A percentile compares a stretch with the other conserved stretches of the same genome.
Evolutionary conservation across 352 stramenopile genomes (phyloP).

Genomic region (Phytophthora pistaciae): DNA sequence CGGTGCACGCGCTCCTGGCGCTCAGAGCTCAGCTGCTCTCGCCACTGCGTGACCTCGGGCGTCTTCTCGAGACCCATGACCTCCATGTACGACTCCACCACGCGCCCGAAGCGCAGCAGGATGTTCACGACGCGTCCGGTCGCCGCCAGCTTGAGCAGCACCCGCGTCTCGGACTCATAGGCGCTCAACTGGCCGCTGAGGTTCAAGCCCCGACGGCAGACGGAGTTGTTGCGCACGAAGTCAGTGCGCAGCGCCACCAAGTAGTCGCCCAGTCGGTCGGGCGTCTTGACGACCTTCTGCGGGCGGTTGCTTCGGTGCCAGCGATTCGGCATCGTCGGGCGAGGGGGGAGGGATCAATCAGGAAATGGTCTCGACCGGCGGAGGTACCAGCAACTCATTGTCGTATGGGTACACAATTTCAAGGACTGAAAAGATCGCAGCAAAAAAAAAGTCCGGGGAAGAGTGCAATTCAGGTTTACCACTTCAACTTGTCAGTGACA

Average conservation of each 20-base stretch:
- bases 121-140: not conserved
- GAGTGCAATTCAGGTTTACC: not conserved
- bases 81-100: slow-evolving; percentile 1
- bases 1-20: slow-evolving; percentile 21
- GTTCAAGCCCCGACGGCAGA: not conserved
- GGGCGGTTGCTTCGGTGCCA: slow-evolving; percentile 20
- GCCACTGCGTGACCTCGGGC: slow-evolving; percentile 24
- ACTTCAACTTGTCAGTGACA: not conserved
- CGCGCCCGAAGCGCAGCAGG: not conserved
- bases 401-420: not conserved
- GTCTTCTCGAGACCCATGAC: slow-evolving; percentile 8
- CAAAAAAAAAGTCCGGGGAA: not conserved
- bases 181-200: not conserved
- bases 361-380: not conserved
- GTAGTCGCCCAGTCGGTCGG: slow-evolving; percentile 34
- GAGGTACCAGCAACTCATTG: too few species aligned
- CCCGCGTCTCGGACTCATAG: not conserved
- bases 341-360: not conserved
- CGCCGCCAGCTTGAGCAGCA: not conserved
- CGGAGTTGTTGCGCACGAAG: not conserved
- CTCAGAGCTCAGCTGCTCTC: slow-evolving; percentile 17
- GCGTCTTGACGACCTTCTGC: slow-evolving; percentile 10
- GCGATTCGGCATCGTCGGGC: slow-evolving; percentile 6
- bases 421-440: not conserved
- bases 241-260: slow-evolving; percentile 28